Conservation (phyloP, 176 grass and related monocot genomes). For the Panicum miliaceum region DNA sequence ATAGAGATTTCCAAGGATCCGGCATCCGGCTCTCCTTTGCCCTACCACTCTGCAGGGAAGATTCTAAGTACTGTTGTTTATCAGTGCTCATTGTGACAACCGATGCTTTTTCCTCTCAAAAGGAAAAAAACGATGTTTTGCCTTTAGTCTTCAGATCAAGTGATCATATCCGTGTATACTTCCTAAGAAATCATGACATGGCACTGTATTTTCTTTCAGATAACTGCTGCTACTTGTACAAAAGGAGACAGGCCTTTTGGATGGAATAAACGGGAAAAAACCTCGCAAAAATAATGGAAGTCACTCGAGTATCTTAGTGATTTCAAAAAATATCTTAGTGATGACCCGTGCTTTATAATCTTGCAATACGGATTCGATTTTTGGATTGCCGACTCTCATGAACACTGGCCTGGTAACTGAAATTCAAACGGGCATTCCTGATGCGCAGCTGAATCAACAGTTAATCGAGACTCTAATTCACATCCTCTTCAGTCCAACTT, state of each 20-base stretch:
- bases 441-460: not conserved
- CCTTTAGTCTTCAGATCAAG: not conserved
- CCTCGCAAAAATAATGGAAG: not conserved
- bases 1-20: not conserved
- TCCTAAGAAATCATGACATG: not conserved
- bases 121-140: not conserved
- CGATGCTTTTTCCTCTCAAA: not conserved
- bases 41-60: not conserved
- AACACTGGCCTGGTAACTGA: not conserved
- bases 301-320: not conserved
- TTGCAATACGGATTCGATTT: not conserved
- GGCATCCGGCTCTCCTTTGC: not conserved
- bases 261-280: not conserved
- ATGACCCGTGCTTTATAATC: not conserved
- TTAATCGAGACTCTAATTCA: not conserved
- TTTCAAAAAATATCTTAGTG: constrained; percentile 13
- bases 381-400: not conserved
- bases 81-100: not conserved
- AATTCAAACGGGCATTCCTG: not conserved
- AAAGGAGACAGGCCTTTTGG: not conserved
- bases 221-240: not conserved
- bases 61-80: not conserved
- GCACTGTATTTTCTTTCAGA: not conserved
- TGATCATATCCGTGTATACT: not conserved
- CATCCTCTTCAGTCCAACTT: not conserved